Conservation (phyloP, 2,329 filamentous ascomycete genomes). For the Paraphaeosphaeria minitans region DNA sequence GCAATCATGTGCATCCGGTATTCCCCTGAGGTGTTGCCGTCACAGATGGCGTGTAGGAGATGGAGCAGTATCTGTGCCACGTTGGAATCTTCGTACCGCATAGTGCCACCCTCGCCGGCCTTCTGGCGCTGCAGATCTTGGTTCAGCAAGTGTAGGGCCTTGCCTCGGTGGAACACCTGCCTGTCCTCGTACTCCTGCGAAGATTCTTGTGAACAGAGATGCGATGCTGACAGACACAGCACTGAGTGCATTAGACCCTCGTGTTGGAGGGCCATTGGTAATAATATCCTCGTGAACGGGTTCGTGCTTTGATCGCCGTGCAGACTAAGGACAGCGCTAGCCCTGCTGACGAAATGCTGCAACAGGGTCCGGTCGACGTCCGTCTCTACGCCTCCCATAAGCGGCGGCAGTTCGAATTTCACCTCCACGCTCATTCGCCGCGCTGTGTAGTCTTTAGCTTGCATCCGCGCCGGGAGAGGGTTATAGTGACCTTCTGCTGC, state of each 20-base stretch:
- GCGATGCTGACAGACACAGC: constrained; percentile 79
- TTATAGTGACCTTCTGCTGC: constrained; percentile 63
- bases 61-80: constrained; percentile 65
- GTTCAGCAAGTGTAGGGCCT: constrained; percentile 57
- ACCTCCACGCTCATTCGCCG: constrained; percentile 41
- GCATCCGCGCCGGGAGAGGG: constrained; percentile 1
- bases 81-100: constrained; percentile 59
- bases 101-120: constrained; percentile 43
- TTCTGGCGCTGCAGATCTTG: constrained; percentile 47
- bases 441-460: constrained; percentile 33
- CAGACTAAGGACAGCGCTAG: constrained; percentile 81
- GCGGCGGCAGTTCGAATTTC: constrained; percentile 57
- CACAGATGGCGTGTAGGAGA: constrained; percentile 65
- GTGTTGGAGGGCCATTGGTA: constrained; percentile 80
- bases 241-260: constrained; percentile 89
- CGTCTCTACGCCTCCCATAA: constrained; percentile 83
- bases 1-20: constrained; percentile 81
- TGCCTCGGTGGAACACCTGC: constrained; percentile 49
- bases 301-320: constrained; percentile 77
- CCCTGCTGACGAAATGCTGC: constrained; percentile 78
- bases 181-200: constrained; percentile 59
- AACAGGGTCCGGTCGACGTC: constrained; percentile 79
- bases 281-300: constrained; percentile 81
- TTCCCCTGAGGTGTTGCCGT: constrained; percentile 67
- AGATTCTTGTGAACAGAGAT: constrained; percentile 62